phyloP scores from a whole-genome alignment of 202 grass and related monocot genomes.

The Setaria italica region DNA sequence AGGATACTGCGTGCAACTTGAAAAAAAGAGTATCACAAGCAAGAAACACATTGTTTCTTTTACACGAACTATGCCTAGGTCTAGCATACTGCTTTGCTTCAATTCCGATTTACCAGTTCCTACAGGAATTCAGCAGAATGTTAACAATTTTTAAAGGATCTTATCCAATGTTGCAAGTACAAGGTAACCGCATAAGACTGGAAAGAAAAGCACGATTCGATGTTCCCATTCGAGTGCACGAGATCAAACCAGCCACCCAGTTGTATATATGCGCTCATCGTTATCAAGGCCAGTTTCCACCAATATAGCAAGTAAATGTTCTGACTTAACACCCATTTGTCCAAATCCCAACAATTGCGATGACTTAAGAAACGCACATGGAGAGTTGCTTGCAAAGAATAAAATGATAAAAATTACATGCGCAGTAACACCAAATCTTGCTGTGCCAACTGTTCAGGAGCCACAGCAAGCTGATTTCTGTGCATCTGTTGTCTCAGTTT shows the following conservation, averaged over 20 bases:
- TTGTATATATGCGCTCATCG: constrained; percentile 24
- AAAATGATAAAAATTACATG: constrained; percentile 65
- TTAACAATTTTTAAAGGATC: no score
- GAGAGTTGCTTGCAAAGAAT: constrained; percentile 51
- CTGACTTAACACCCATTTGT: constrained; percentile 47
- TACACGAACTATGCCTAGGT: not conserved
- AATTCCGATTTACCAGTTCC: not conserved
- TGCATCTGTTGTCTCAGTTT: constrained; percentile 29
- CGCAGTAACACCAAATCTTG: constrained; percentile 32
- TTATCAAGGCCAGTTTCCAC: constrained; percentile 42
- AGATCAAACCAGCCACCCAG: constrained; percentile 25
- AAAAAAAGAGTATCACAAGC: no score
- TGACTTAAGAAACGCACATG: constrained; percentile 42
- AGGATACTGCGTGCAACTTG: no score
- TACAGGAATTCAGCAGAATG: not conserved
- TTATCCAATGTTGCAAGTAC: not conserved
- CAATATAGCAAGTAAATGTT: constrained; percentile 45
- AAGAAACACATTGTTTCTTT: no score
- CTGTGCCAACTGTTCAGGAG: constrained; percentile 34
- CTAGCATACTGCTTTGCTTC: not conserved
- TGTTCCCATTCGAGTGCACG: not conserved
- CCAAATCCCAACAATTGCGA: constrained; percentile 54
- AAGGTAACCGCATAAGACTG: not conserved
- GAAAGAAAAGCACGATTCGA: not conserved
- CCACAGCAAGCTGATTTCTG: constrained; percentile 77